Percentiles rank a stretch among this genome's conserved stretches.
Evolutionary conservation across 2,329 filamentous ascomycete species (phyloP).

Genomic region (Trichophyton verrucosum): DNA sequence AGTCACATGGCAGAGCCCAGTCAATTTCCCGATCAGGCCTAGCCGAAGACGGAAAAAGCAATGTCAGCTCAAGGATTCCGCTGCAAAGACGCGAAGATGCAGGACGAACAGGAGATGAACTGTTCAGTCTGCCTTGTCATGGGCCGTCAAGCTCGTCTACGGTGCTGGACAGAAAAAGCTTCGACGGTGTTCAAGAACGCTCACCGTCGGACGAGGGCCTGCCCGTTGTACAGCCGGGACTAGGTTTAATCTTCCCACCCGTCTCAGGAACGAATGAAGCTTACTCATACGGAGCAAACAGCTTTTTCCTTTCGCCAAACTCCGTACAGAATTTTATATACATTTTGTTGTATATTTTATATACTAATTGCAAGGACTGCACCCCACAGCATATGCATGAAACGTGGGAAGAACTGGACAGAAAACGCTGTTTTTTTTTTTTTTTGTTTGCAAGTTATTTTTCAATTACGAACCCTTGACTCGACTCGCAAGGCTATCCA

Average conservation of each 20-base stretch:
- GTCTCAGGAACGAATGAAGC: not conserved
- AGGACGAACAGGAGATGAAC: not conserved
- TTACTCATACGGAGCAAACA: not conserved
- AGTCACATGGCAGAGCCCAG: not conserved
- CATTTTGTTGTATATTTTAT: not conserved
- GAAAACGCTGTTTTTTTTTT: not conserved
- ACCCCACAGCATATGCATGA: not conserved
- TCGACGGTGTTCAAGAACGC: not conserved
- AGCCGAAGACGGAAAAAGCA: not conserved
- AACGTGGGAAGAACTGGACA: conserved; percentile 1
- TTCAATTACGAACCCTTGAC: not conserved
- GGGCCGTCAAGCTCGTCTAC: not conserved
- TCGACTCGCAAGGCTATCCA: not conserved
- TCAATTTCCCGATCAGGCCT: conserved; percentile 1
- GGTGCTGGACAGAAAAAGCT: not conserved
- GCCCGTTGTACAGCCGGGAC: not conserved
- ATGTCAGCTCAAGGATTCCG: not conserved
- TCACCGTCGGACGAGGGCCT: not conserved
- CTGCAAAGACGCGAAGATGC: conserved; percentile 1
- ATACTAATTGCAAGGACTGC: not conserved
- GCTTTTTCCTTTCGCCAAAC: not conserved
- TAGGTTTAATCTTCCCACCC: not conserved
- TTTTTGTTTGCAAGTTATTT: not conserved
- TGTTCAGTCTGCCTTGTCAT: not conserved
- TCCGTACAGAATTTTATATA: not conserved